Percentiles rank a stretch among this genome's conserved stretches.
Evolutionary conservation across 495 filamentous ascomycete genomes (phyloP).

Genomic region (Schizothecium vesticola): DNA sequence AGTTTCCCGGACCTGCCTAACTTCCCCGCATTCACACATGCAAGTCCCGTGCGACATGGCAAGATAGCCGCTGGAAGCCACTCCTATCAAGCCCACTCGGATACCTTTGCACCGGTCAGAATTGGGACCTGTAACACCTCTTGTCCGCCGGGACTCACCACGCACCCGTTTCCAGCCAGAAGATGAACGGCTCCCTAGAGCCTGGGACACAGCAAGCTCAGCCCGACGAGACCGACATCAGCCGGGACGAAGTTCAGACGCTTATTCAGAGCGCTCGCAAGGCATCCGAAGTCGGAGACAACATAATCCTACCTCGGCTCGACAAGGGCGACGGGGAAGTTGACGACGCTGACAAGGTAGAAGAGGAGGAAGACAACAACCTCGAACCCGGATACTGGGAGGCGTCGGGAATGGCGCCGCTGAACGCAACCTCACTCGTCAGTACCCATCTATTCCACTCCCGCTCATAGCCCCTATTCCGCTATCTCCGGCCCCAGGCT

Average conservation of each 20-base stretch:
- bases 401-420: slow-evolving; percentile 49
- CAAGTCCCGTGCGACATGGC: background rate
- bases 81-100: background rate
- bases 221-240: background rate
- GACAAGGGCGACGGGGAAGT: background rate
- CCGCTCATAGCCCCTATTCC: background rate
- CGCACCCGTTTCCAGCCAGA: background rate
- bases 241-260: background rate
- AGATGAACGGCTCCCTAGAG: slow-evolving; percentile 12
- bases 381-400: slow-evolving; percentile 43
- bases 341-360: background rate
- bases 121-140: background rate
- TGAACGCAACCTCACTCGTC: slow-evolving; percentile 53
- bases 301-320: background rate
- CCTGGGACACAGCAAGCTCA: slow-evolving; percentile 2
- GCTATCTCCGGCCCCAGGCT: background rate
- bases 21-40: background rate
- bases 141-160: background rate
- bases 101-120: background rate
- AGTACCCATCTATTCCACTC: slow-evolving; percentile 26
- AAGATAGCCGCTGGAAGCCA: background rate
- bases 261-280: slow-evolving; percentile 3
- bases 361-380: slow-evolving; percentile 18
- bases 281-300: background rate
- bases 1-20: background rate